Base-by-base conservation (phyloP, 106 monocot genomes). In the Dactylorhiza incarnata region DNA sequence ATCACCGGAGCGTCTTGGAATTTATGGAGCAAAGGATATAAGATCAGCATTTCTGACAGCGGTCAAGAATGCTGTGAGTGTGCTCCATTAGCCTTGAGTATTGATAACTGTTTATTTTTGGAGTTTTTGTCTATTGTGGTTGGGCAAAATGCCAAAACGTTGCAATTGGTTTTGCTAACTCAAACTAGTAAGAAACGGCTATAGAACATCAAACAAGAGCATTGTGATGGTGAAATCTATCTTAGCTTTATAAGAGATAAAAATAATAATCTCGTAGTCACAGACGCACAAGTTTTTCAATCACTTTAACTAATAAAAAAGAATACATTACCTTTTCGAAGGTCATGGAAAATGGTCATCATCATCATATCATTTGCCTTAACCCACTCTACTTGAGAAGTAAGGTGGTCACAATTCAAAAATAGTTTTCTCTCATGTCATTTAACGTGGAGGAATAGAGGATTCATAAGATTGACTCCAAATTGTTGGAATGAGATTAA, bases 1-100 rank as follows among this genome's bases (percentile, higher is more conserved):
- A 22, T 67, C 52, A 14, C 97, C 94, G 37, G 97, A 99, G 79
- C 91, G 80, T 68, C 78, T 94, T 87, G 94, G 87, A 76, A 76
- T 83, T 66, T 99, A 94, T 84, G 94, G 97, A 73, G 87, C 89
- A 55, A 88, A 83, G 55, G 51, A 72, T 73, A 86, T 84, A 81
- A 91, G 97, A 86, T 76, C 45, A 66, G 73, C 84, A 53, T 74
- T 86, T 22, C 81, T 86, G 44, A 81, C 44, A 52, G 87, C 91
- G 24, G 73, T 78, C 23, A 87, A 65, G 86, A 85, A 81, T 89
- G 80, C 78, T 63, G 97, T 99, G 86, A 89, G 89, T 76, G 66
- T 44, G 20, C 44, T 59, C 72, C 46, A 23, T 49, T 72, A 49
- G 20, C 72, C 48, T 72, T 9, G 49, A 82, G 16, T 48, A 56